Evolutionary conservation across 352 stramenopile species (phyloP).

Genomic region (Salisapilia sapeloensis): DNA sequence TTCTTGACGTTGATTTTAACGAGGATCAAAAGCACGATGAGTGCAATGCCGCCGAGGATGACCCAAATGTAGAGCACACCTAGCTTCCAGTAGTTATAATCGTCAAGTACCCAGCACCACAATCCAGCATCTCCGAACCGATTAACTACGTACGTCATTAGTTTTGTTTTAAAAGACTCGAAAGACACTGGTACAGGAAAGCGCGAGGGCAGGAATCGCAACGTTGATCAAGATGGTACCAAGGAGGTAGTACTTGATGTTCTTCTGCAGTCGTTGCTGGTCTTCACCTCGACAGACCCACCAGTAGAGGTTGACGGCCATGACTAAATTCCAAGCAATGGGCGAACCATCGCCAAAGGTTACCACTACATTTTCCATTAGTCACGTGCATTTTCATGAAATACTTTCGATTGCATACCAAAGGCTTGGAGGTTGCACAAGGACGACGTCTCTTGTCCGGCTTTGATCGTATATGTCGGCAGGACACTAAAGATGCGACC

Average conservation of each 20-base stretch:
- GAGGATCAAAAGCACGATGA: slow-evolving; percentile 41
- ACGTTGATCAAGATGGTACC: slow-evolving; percentile 41
- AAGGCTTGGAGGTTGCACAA: slow-evolving; percentile 63
- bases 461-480: slow-evolving; percentile 38
- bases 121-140: slow-evolving; percentile 49
- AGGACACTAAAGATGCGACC: slow-evolving; percentile 52
- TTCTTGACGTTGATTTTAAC: slow-evolving; percentile 72
- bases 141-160: slow-evolving; percentile 12
- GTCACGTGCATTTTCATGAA: slow-evolving; percentile 1
- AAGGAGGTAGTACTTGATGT: slow-evolving; percentile 69
- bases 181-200: slow-evolving; percentile 11
- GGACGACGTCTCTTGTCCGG: slow-evolving; percentile 24
- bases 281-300: slow-evolving; percentile 74
- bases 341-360: slow-evolving; percentile 55
- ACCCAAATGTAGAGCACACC: slow-evolving; percentile 65
- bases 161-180: neutral
- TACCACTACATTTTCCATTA: slow-evolving; percentile 24
- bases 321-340: slow-evolving; percentile 75
- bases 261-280: slow-evolving; percentile 65
- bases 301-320: slow-evolving; percentile 65
- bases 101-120: slow-evolving; percentile 63
- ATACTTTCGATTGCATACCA: slow-evolving; percentile 11
- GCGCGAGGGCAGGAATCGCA: slow-evolving; percentile 26
- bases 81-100: slow-evolving; percentile 53
- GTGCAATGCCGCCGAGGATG: slow-evolving; percentile 24